Evolutionary conservation across 108 stramenopile genomes (phyloP).

Genomic region (Mediolabrus comicus): DNA sequence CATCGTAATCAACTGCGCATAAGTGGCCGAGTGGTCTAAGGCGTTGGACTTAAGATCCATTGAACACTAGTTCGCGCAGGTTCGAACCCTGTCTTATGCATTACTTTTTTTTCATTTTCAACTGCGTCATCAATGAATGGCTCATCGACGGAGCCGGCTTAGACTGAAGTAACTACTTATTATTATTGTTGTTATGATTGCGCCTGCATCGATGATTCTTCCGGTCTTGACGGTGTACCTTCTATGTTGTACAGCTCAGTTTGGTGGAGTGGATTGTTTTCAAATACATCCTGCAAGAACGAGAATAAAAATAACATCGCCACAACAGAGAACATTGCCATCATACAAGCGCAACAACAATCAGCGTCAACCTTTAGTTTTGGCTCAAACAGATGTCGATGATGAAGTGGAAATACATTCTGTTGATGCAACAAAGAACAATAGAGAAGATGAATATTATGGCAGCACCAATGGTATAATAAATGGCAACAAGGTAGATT

Average conservation of each 20-base stretch:
- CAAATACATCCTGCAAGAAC: too few species aligned
- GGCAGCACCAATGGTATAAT: background rate
- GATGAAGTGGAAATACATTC: background rate
- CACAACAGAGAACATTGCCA: background rate
- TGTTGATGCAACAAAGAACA: background rate
- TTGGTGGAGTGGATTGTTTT: too few species aligned
- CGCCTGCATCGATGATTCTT: too few species aligned
- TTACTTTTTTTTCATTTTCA: background rate
- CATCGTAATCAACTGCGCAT: background rate
- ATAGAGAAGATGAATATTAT: background rate
- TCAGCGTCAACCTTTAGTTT: background rate
- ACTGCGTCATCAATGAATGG: background rate
- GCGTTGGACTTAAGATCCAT: constrained; percentile 31
- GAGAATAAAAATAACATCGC: too few species aligned
- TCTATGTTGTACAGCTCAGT: too few species aligned
- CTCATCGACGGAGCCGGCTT: too few species aligned
- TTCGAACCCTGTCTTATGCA: constrained; percentile 31
- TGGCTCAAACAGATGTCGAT: background rate
- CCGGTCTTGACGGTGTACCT: too few species aligned
- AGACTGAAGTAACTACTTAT: too few species aligned
- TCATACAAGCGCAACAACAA: background rate
- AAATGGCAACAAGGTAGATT: background rate
- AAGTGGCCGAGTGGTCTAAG: constrained; percentile 35
- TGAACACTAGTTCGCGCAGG: constrained; percentile 26
- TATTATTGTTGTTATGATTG: too few species aligned